These are phyloP conservation scores for Botryobasidium botryosum DNA, from an alignment of 768 basidiomycete genomes.

Conservation along the genomic window DNA sequence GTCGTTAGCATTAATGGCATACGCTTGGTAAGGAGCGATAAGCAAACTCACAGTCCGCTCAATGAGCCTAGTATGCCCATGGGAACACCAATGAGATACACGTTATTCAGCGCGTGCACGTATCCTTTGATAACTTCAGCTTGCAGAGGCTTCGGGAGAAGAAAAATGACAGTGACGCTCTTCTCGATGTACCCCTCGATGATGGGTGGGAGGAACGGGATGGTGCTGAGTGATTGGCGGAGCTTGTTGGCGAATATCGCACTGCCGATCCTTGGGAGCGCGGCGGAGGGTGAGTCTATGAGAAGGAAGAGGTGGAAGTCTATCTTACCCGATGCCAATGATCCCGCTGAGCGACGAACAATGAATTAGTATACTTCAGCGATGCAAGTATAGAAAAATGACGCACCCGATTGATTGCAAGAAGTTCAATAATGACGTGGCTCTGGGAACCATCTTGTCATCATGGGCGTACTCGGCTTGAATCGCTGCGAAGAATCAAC, in stretches of 20 bases:
- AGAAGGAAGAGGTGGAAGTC: conserved; percentile 14
- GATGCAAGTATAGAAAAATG: conserved; percentile 11
- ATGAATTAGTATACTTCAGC: neutral
- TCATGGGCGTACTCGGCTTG: conserved; percentile 22
- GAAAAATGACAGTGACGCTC: conserved; percentile 18
- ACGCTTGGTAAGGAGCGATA: no score
- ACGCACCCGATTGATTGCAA: conserved; percentile 17
- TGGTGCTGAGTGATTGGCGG: no score
- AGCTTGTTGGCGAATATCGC: conserved; percentile 18
- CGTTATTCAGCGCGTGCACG: no score
- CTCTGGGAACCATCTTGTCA: conserved; percentile 20
- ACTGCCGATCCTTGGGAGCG: conserved; percentile 9
- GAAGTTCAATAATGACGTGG: conserved; percentile 22
- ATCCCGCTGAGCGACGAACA: neutral
- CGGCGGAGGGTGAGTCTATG: conserved; percentile 9
- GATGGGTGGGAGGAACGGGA: no score
- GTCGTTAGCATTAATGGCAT: no score
- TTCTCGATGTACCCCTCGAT: conserved; percentile 17
- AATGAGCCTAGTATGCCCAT: no score
- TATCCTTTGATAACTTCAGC: no score
- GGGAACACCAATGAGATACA: no score
- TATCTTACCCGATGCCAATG: neutral
- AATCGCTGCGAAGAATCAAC: conserved; percentile 19
- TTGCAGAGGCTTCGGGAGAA: no score
- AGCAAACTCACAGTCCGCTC: no score